A percentile compares a stretch with the other conserved stretches of the same genome.
These are phyloP conservation scores for Nakazawaea anatomiae DNA, from an alignment of 805 yeast species.

Conservation along the genomic window DNA sequence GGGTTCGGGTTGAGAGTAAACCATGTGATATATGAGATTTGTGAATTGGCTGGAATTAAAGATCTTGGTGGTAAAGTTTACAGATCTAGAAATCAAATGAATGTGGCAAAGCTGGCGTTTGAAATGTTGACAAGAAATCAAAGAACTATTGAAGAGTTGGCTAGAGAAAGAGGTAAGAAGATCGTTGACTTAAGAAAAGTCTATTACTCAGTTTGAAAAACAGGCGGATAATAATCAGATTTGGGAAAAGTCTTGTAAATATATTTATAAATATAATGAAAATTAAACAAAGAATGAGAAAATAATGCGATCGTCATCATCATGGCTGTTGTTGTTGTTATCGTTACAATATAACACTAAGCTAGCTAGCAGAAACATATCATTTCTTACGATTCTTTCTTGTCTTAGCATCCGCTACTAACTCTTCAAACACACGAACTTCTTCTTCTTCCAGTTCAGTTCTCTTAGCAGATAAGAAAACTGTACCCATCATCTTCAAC, in stretches of 20 bases:
- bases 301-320: no score
- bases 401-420: constrained; percentile 79
- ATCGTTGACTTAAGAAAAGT: constrained; percentile 87
- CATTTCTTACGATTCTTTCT: constrained; percentile 49
- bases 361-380: not conserved
- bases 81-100: constrained; percentile 91
- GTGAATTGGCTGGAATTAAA: constrained; percentile 89
- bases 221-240: not conserved
- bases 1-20: constrained; percentile 93
- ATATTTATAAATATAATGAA: not conserved
- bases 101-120: constrained; percentile 83
- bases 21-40: constrained; percentile 83
- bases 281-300: no score
- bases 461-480: constrained; percentile 62
- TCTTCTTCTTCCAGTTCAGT: constrained; percentile 90
- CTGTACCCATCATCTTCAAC: constrained; percentile 61
- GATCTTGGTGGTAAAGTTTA: constrained; percentile 89
- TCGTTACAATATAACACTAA: no score
- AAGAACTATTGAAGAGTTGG: constrained; percentile 78
- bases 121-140: constrained; percentile 77
- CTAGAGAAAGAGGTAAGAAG: constrained; percentile 90
- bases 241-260: not conserved
- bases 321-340: no score
- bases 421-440: constrained; percentile 83
- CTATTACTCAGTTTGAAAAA: constrained; percentile 51